Base-by-base conservation (phyloP, 2,329 filamentous ascomycete species). In the Pseudogymnoascus sp. region DNA sequence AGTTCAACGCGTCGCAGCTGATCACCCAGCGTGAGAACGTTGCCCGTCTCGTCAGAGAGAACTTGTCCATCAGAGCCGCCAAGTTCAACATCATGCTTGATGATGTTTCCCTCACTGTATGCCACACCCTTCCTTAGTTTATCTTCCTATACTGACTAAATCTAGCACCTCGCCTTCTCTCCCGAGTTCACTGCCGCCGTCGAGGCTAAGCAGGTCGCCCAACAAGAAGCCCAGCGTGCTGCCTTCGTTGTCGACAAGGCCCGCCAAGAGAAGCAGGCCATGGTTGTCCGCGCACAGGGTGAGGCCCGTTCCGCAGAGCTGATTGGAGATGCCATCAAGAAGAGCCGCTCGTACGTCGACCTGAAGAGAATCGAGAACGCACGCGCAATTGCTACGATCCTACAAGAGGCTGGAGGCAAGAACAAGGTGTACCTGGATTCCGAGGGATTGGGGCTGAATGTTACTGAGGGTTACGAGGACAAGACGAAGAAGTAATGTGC, bases 11-110 rank as follows among this genome's bases (percentile, higher is more conserved):
- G 68, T 94, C 89, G 72, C 94, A 99, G 80, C 81, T 99, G 74
- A 99, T 99, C 77, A 99, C 94, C 27, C 94, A 99, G 84, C 89
- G 94, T 85, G 94, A 99, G 81, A 97, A 91, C 76, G 94, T 99
- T 63, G 92, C 91, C 63, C 85, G 84, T 73, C 81, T 99, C 64
- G 94, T 99, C 64, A 85, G 94, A 68, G 94, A 99, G 70, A 97
- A 97, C 78, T 80, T 99, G 66, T 89, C 94, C 38, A 85, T 89
- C 76, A 86, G 94, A 76, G 94, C 94, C 41, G 92, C 93, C 58
- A 86, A 92, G 65, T 99, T 99, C 81, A 99, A 99, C 78, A 97
- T 99, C 73, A 82, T 96, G 72, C 82, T 99, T 48, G 94, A 99
- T 70, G 94, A 99, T 82, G 94, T 99, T 21, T 99, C 94, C 6